phyloP scores from a whole-genome alignment of 306 rosid genomes.

The Albizia julibrissin region DNA sequence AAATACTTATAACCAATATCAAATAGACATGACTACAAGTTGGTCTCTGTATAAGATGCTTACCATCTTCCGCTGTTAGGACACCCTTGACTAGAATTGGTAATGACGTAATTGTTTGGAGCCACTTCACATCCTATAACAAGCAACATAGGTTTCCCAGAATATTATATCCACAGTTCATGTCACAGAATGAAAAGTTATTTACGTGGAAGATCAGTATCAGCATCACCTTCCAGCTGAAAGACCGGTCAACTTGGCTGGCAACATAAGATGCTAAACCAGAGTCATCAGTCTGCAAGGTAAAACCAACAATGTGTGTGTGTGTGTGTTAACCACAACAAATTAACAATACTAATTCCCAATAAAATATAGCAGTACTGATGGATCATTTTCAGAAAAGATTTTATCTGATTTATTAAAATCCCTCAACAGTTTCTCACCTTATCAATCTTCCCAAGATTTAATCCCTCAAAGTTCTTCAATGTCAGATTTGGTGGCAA shows the following conservation, averaged over 20 bases:
- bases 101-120: constrained; percentile 83
- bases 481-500: constrained; percentile 68
- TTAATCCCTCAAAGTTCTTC: constrained; percentile 82
- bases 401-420: constrained; percentile 14
- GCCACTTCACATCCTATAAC: constrained; percentile 90
- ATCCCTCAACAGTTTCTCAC: constrained; percentile 37
- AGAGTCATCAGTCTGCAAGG: constrained; percentile 68
- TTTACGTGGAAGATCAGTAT: constrained; percentile 3
- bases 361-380: not conserved
- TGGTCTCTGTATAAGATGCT: constrained; percentile 22
- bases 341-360: constrained; percentile 3
- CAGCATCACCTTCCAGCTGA: constrained; percentile 82
- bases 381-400: not conserved
- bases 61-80: constrained; percentile 86
- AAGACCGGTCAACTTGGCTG: constrained; percentile 69
- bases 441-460: constrained; percentile 73
- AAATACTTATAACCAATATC: not conserved
- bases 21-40: constrained; percentile 11
- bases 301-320: constrained; percentile 15
- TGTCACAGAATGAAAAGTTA: constrained; percentile 9
- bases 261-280: constrained; percentile 80
- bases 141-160: constrained; percentile 9
- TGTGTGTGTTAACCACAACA: not conserved
- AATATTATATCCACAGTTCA: constrained; percentile 29
- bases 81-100: constrained; percentile 95